These are phyloP conservation scores for Pisolithus tinctorius DNA, from an alignment of 768 basidiomycete genomes.

Conservation along the genomic window DNA sequence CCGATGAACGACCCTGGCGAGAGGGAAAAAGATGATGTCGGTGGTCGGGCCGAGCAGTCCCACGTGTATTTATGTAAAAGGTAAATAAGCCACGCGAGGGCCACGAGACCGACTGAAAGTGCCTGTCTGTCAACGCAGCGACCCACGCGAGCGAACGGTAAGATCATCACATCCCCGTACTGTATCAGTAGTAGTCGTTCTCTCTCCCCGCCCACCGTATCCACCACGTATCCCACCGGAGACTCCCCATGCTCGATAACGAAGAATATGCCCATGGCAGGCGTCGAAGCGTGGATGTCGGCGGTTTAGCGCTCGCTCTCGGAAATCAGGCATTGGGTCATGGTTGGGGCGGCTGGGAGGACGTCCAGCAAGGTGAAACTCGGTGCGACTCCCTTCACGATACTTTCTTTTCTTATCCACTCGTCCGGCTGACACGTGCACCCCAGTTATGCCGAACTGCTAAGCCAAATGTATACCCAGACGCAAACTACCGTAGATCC, in stretches of 20 bases:
- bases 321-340: slow-evolving; percentile 54
- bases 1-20: no score
- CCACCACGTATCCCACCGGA: not conserved
- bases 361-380: slow-evolving; percentile 38
- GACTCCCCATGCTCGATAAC: slow-evolving; percentile 19
- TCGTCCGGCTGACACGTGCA: slow-evolving; percentile 9
- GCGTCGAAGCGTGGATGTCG: slow-evolving; percentile 82
- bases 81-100: not conserved
- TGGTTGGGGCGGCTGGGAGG: slow-evolving; percentile 63
- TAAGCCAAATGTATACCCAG: slow-evolving; percentile 80
- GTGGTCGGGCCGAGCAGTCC: not conserved
- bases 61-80: not conserved
- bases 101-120: not conserved
- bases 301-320: slow-evolving; percentile 79
- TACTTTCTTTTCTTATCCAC: not conserved
- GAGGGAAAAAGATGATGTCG: no score
- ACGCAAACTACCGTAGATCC: slow-evolving; percentile 67
- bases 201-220: not conserved
- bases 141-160: slow-evolving; percentile 32
- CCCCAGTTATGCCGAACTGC: slow-evolving; percentile 68
- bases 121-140: not conserved
- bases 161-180: slow-evolving; percentile 19
- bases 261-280: slow-evolving; percentile 29
- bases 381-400: slow-evolving; percentile 36
- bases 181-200: not conserved